phyloP scores from a whole-genome alignment of 2,329 filamentous ascomycete species.

The Escovopsis sp. region DNA sequence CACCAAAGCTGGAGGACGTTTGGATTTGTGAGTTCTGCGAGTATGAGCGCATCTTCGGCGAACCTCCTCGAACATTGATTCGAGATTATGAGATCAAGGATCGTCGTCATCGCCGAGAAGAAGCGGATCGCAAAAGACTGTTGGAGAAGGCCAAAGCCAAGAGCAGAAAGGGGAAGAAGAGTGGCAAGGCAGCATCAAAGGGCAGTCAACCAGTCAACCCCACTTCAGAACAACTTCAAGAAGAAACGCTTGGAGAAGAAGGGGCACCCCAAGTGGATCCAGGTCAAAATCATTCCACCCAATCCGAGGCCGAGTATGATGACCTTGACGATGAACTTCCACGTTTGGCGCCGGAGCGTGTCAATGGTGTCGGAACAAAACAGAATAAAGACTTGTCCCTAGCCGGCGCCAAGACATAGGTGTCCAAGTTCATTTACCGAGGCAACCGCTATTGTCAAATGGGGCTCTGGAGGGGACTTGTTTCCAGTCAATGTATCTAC shows the following conservation, averaged over 20 bases:
- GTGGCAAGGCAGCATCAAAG: slow-evolving; percentile 37
- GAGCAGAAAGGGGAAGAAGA: slow-evolving; percentile 77
- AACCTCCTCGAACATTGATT: slow-evolving; percentile 69
- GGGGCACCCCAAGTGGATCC: slow-evolving; percentile 11
- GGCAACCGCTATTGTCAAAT: too few species aligned
- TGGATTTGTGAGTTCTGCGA: slow-evolving; percentile 99
- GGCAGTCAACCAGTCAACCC: slow-evolving; percentile 13
- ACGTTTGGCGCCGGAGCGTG: slow-evolving; percentile 8
- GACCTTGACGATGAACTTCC: slow-evolving; percentile 16
- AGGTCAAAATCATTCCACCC: slow-evolving; percentile 21
- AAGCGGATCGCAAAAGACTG: slow-evolving; percentile 72
- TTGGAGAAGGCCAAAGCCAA: slow-evolving; percentile 92
- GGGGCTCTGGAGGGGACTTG: too few species aligned
- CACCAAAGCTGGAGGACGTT: slow-evolving; percentile 54
- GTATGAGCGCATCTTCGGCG: slow-evolving; percentile 91
- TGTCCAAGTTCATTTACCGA: background rate
- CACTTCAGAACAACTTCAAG: slow-evolving; percentile 10
- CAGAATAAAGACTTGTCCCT: slow-evolving; percentile 1
- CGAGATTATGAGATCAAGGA: slow-evolving; percentile 92
- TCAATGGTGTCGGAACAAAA: background rate
- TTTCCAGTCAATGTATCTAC: too few species aligned
- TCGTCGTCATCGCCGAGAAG: slow-evolving; percentile 64
- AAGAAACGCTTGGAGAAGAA: slow-evolving; percentile 11
- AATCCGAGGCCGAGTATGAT: slow-evolving; percentile 26
- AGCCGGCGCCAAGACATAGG: slow-evolving; percentile 4